Evolutionary conservation across 257 asterid species (phyloP).

Genomic region (Henckelia pumila): DNA sequence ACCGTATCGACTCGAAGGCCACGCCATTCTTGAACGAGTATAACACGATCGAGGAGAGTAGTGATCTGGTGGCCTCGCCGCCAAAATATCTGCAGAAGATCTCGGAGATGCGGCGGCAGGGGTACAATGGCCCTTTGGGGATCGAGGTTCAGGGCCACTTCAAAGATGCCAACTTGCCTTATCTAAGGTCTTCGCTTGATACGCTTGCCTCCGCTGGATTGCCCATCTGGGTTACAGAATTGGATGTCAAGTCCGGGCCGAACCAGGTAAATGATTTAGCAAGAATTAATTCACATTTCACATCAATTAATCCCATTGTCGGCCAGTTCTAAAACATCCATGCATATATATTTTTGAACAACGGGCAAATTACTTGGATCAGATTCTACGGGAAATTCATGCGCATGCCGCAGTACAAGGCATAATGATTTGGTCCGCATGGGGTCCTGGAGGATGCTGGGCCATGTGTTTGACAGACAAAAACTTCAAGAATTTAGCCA

Average conservation of each 20-base stretch:
- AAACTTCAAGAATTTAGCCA: constrained; percentile 47
- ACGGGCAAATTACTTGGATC: constrained; percentile 41
- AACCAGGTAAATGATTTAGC: constrained; percentile 36
- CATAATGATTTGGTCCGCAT: constrained; percentile 49
- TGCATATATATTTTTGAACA: constrained; percentile 23
- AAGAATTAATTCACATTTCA: not conserved
- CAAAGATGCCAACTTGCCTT: constrained; percentile 30
- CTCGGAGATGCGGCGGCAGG: constrained; percentile 31
- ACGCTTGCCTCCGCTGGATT: constrained; percentile 42
- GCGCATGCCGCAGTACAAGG: constrained; percentile 42
- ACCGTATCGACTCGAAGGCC: constrained; percentile 31
- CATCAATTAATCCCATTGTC: no score
- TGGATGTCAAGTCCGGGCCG: constrained; percentile 45
- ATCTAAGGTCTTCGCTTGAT: constrained; percentile 46
- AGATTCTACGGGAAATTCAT: constrained; percentile 46
- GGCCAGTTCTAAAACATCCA: no score
- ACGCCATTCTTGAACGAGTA: constrained; percentile 61
- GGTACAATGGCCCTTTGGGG: constrained; percentile 54
- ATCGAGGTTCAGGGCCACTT: constrained; percentile 68
- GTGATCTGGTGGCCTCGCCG: constrained; percentile 41
- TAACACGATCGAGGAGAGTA: constrained; percentile 52
- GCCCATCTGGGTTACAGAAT: constrained; percentile 74
- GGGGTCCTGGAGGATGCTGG: constrained; percentile 57
- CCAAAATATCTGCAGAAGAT: constrained; percentile 42
- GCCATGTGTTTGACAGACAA: constrained; percentile 61